These are phyloP conservation scores for Metschnikowia sp. DNA, from an alignment of 805 yeast species.

Conservation along the genomic window DNA sequence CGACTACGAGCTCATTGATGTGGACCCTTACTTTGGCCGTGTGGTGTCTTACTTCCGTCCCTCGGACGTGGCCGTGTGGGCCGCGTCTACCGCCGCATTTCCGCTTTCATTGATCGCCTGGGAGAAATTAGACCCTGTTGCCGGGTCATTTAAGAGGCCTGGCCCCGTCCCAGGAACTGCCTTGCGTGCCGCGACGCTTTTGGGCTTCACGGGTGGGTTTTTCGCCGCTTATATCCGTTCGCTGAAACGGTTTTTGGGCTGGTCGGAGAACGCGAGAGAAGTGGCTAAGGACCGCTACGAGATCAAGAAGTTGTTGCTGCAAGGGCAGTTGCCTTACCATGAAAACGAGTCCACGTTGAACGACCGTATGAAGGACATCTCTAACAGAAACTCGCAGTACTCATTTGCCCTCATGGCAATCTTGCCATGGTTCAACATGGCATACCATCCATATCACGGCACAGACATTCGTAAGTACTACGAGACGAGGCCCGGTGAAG, in stretches of 20 bases:
- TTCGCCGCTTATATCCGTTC: slow-evolving; percentile 65
- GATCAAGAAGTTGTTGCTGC: slow-evolving; percentile 60
- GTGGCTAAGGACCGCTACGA: slow-evolving; percentile 71
- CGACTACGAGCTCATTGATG: slow-evolving; percentile 58
- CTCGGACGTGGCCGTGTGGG: slow-evolving; percentile 57
- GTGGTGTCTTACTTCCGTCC: slow-evolving; percentile 72
- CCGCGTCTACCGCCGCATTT: slow-evolving; percentile 38
- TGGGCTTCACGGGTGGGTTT: slow-evolving; percentile 76
- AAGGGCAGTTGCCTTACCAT: slow-evolving; percentile 67
- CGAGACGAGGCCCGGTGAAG: slow-evolving; percentile 56
- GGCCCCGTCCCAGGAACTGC: slow-evolving; percentile 52
- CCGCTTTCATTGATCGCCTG: slow-evolving; percentile 40
- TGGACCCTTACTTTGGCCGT: slow-evolving; percentile 71
- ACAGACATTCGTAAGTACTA: slow-evolving; percentile 48
- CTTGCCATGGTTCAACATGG: slow-evolving; percentile 81
- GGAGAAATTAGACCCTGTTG: slow-evolving; percentile 43
- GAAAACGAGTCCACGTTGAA: slow-evolving; percentile 51
- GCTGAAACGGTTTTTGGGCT: slow-evolving; percentile 73
- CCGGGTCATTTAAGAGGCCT: slow-evolving; percentile 42
- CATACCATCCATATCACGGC: slow-evolving; percentile 79
- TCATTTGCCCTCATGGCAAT: slow-evolving; percentile 57
- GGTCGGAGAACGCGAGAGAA: slow-evolving; percentile 68
- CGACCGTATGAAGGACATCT: slow-evolving; percentile 67
- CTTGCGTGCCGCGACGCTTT: slow-evolving; percentile 54
- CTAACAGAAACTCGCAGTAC: slow-evolving; percentile 75